Base-by-base conservation (phyloP, 352 stramenopile species). In the Globisporangium cederbergense region DNA sequence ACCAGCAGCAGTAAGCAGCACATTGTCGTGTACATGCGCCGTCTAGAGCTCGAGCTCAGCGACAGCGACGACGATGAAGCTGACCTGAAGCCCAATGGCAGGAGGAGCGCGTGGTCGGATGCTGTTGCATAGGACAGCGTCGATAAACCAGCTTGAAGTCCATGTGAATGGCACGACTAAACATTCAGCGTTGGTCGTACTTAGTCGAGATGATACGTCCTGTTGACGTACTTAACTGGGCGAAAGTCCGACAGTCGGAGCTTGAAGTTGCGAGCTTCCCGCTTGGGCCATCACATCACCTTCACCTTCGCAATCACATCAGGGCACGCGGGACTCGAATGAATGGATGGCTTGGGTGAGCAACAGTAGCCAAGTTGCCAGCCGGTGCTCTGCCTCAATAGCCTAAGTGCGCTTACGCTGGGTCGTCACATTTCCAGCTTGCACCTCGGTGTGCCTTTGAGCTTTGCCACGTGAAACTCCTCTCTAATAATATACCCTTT, bases 11-110 rank as follows among this genome's bases (percentile, higher is more conserved):
- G 13, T 46, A 62, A 59, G 22, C 65, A 53, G 18, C 43, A 65
- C 46, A 79, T 84, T 43, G 59, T 84, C 49, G 76, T 84, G 36
- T 71, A 80, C 60, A 77, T 84, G 72, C 72, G 63, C 14, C 70
- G 66, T 28, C 25, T 28, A 28, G 25, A 28, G 3, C 58, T 84
- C 16, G 63, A 74, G 62, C 43, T 84, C 2, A 50, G 36, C 13
- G 59, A 60, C 30, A 60, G 62, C 64, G 40, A 34, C 8, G n/a
- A 22, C 7, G 38, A 58, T 11, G 54, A 55, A 9, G 16, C 55
- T 4, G 51, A 57, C 8, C 28, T 60, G 36, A 14, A 57, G n/a
- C 2, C 22, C 6, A 14, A 6, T 14, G 28, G 18, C 10, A 66
- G 40, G 9, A 34, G 8, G 32, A 25, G 22, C 7, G 32, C 20